Evolutionary conservation across 768 basidiomycete species (phyloP), one percentile per base, ranked within the genome.

Genomic region (Paxillus rubicundulus): DNA sequence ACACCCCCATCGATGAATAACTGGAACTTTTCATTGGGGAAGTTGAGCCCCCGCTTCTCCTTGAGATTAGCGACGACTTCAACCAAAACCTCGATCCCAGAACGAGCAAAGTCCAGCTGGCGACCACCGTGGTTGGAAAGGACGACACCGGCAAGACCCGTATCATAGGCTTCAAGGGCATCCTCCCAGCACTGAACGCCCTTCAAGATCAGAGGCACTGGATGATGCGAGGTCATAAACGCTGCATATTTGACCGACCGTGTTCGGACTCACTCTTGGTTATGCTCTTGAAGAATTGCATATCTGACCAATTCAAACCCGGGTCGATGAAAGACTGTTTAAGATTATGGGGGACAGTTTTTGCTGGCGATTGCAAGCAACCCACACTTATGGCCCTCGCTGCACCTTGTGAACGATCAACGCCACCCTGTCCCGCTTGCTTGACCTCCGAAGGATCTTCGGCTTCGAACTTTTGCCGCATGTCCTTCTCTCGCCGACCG

Each of bases 1-100:
- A 98, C 92, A 50, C 96, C 97, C n/a, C 96, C 96, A 62, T 99
- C 96, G 12, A 93, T 80, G 62, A 88, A 91, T 30, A 98, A 74
- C 63, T 92, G 85, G 74, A 98, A 91, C 48, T 76, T 80, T 47
- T 81, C 78, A 47, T 91, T 89, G 2, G 91, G 89, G 70, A 91
- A 90, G 20, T 75, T 74, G 36, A 90, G 70, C 2, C 87, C 84
- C 13, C 87, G 79, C 50, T 77, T 76, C 65, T 76, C 78, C 55
- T 81, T 81, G 18, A 98, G 78, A 53, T 87, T 82, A 28, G 71
- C 73, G 28, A 89, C 86, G 18, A 95, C 92, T 64, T 93, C 91
- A 2, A 86, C 88, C 14, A 97, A 80, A n/a, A 95, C 76, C 67
- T 96, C 93, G 49, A 96, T 78, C 5, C 92, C 94, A 13, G 92